Evolutionary conservation across 768 basidiomycete genomes (phyloP), one percentile per base, ranked within the genome.

Genomic region (Fomitopsis pulvina): DNA sequence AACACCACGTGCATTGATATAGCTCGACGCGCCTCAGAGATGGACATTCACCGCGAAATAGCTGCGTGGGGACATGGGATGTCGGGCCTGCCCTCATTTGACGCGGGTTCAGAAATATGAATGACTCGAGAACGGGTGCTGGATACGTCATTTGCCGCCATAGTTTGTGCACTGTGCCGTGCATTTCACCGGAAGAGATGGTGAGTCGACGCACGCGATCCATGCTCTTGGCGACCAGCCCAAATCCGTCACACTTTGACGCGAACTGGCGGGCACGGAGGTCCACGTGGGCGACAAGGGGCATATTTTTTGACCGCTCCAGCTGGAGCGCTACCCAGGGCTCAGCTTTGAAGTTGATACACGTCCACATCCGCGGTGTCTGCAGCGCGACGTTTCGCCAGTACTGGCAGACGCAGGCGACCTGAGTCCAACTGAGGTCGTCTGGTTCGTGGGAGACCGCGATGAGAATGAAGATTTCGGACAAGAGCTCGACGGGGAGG

Each of bases 401-500:
- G 27, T 32, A 38, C 24, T 28, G 38, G 40, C 52, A 52, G 32
- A 48, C 47, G 14, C 48, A 47, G 2, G 52, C 18, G 4, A 52
- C 47, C 11, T 22, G 9, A 27, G 21, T n/a, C 52, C 47, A 48
- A 5, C 24, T 10, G 4, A 41, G 25, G 32, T 46, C 45, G 8
- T 48, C 47, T 21, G 22, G 37, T 1, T 25, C 11, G 24, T 50
- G 49, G 14, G 30, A 24, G 26, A n/a, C 27, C 10, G 34, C 51
- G 28, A 12, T 38, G 25, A 40, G 40, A 22, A 48, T 21, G 41
- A 52, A 52, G 28, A 52, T 43, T 16, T 52, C 52, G 12, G 52
- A 25, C 25, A 52, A 40, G 41, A 52, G 30, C 38, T 52, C 52
- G 24, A 38, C 47, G 38, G 52, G 52, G 16, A 52, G 27, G 29